A percentile compares a stretch with the other conserved stretches of the same genome.
These are phyloP conservation scores for Pseudonitzschia multiseries DNA, from an alignment of 108 stramenopile genomes.

Conservation along the genomic window DNA sequence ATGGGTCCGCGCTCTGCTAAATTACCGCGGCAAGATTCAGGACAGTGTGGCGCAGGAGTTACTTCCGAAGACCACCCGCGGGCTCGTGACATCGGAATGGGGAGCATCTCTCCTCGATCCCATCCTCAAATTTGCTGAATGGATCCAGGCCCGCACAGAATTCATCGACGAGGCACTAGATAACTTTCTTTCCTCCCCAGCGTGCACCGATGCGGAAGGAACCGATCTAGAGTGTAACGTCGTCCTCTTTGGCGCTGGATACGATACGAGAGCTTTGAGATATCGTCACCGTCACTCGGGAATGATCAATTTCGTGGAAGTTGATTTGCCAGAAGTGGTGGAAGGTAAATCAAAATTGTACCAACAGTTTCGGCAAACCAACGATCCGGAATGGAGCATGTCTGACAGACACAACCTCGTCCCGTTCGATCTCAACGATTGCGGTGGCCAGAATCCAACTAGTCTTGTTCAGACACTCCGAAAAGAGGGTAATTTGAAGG, in stretches of 20 bases:
- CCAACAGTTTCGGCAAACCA: background rate
- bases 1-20: conserved; percentile 39
- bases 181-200: background rate
- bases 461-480: conserved; percentile 15
- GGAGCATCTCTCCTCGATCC: background rate
- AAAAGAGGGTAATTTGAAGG: conserved; percentile 16
- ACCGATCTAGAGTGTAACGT: background rate
- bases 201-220: background rate
- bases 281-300: background rate
- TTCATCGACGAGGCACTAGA: conserved; percentile 2
- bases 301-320: background rate
- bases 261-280: background rate
- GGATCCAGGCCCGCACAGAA: conserved; percentile 5
- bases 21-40: conserved; percentile 21
- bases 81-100: background rate
- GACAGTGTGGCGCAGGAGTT: conserved; percentile 12
- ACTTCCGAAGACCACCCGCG: background rate
- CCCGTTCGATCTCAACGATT: conserved; percentile 29
- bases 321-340: background rate
- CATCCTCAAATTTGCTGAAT: conserved; percentile 2
- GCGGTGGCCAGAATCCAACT: conserved; percentile 4
- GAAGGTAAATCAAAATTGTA: background rate
- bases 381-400: background rate
- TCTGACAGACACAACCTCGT: background rate
- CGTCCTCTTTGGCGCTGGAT: conserved; percentile 4